phyloP scores from a whole-genome alignment of 2,329 filamentous ascomycete species.

The Endoconidiophora laricicola region DNA sequence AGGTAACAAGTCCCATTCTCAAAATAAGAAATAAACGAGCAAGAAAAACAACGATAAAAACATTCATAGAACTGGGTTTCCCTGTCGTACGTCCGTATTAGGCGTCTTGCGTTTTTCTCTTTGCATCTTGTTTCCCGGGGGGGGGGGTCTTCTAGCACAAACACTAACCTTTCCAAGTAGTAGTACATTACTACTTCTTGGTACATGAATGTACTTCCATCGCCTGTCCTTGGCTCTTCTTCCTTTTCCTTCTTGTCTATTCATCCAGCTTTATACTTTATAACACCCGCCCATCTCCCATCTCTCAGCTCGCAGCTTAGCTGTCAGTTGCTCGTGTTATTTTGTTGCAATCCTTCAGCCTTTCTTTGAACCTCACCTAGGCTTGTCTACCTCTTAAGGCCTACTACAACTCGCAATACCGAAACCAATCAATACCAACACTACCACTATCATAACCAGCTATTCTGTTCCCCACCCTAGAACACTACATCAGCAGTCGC shows the following conservation, averaged over 20 bases:
- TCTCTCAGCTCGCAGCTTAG: constrained; percentile 5
- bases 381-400: no score
- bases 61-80: neutral
- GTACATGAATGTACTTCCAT: constrained; percentile 4
- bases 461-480: neutral
- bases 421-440: neutral
- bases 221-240: constrained; percentile 6
- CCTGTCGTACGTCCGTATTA: constrained; percentile 3
- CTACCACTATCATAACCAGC: neutral
- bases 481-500: no score
- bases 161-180: no score
- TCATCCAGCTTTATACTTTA: constrained; percentile 1
- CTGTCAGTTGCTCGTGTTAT: constrained; percentile 5
- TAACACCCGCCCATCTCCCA: constrained; percentile 2
- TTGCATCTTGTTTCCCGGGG: constrained; percentile 1
- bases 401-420: neutral
- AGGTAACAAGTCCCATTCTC: neutral
- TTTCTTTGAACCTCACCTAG: neutral
- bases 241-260: constrained; percentile 5
- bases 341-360: constrained; percentile 6
- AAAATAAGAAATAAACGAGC: no score
- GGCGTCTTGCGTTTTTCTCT: constrained; percentile 4
- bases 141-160: no score
- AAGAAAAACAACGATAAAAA: constrained; percentile 3
- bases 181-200: no score